Conservation (phyloP, 805 yeast genomes). For the Metschnikowia proteae region DNA sequence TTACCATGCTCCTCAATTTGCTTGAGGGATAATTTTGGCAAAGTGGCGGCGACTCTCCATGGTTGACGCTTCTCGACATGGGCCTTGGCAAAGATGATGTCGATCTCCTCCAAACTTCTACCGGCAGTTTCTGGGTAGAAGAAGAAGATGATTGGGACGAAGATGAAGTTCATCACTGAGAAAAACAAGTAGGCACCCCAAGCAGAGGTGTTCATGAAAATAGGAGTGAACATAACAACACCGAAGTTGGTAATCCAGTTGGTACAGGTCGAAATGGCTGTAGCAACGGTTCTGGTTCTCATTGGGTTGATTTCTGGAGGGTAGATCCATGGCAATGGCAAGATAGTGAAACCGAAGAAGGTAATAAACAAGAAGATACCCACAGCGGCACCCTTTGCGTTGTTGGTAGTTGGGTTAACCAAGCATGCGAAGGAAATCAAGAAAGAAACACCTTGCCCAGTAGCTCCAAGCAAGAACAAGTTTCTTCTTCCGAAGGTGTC, state of each 20-base stretch:
- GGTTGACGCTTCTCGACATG: slow-evolving; percentile 54
- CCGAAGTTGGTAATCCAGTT: slow-evolving; percentile 45
- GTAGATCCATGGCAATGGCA: slow-evolving; percentile 46
- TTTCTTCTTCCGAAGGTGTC: slow-evolving; percentile 46
- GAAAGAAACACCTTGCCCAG: slow-evolving; percentile 40
- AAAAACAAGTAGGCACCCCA: slow-evolving; percentile 45
- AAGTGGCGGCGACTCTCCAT: slow-evolving; percentile 57
- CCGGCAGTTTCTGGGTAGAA: slow-evolving; percentile 47
- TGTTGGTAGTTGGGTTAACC: slow-evolving; percentile 26
- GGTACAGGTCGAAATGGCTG: slow-evolving; percentile 43
- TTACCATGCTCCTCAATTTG: slow-evolving; percentile 61
- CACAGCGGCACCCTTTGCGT: slow-evolving; percentile 44
- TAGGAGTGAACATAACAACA: slow-evolving; percentile 45
- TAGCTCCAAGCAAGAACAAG: slow-evolving; percentile 41
- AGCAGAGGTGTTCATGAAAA: slow-evolving; percentile 34
- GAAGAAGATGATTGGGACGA: slow-evolving; percentile 55
- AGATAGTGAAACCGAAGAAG: slow-evolving; percentile 42
- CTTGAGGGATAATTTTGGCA: slow-evolving; percentile 55
- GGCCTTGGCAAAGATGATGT: slow-evolving; percentile 62
- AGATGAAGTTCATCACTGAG: slow-evolving; percentile 35
- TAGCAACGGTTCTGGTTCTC: slow-evolving; percentile 44
- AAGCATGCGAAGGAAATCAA: slow-evolving; percentile 41
- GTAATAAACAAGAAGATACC: slow-evolving; percentile 44
- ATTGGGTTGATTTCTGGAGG: slow-evolving; percentile 46
- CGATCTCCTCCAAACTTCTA: slow-evolving; percentile 44